phyloP scores from a whole-genome alignment of 345 rosid species.

The Gossypium arboreum region DNA sequence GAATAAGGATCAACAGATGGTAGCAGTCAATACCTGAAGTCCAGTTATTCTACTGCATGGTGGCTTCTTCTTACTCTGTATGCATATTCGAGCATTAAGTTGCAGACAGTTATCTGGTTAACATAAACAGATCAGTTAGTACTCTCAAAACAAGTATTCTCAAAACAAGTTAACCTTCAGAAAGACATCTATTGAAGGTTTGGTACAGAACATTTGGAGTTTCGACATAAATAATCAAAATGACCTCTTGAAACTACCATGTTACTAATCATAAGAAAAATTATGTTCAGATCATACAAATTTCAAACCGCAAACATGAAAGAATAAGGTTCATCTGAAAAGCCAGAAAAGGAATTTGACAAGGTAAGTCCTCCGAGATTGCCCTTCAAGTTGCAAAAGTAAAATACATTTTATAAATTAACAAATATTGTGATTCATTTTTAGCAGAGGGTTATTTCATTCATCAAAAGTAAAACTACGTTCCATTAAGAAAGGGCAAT shows the following conservation, averaged over 20 bases:
- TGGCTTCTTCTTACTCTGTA: conserved; percentile 42
- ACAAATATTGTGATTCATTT: background rate
- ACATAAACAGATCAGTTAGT: conserved; percentile 32
- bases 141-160: conserved; percentile 14
- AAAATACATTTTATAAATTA: background rate
- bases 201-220: background rate
- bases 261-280: background rate
- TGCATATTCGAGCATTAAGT: conserved; percentile 24
- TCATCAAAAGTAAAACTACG: background rate
- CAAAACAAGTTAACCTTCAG: conserved; percentile 19
- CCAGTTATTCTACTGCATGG: conserved; percentile 40
- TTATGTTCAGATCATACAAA: background rate
- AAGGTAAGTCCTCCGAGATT: background rate
- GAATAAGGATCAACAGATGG: background rate
- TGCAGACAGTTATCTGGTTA: conserved; percentile 37
- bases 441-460: background rate
- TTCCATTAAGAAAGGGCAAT: background rate
- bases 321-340: background rate
- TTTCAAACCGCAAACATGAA: background rate
- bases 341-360: background rate
- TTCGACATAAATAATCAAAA: background rate
- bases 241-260: background rate
- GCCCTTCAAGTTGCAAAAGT: background rate
- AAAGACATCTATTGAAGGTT: background rate
- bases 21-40: conserved; percentile 31